Base-by-base conservation (phyloP, 495 filamentous ascomycete species). In the Chaetomium tenue region DNA sequence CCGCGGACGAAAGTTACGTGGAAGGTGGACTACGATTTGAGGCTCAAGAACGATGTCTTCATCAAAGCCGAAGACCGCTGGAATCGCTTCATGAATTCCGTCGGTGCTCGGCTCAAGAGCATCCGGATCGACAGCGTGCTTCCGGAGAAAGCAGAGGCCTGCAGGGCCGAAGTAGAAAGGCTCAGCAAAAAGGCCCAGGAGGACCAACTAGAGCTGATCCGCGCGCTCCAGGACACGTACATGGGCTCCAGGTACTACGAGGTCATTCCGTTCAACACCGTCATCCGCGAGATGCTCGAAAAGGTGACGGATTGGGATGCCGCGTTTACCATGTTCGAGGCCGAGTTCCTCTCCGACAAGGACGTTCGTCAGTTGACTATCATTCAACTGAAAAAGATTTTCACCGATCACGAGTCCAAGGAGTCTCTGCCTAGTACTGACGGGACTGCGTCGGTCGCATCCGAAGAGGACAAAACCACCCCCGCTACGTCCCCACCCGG, bases 311-410 rank as follows among this genome's bases (percentile, higher is more conserved):
- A 92, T 68, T 99, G 95, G 95, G 95, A 99, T 69, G 86, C 85
- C 25, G 84, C 84, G 4, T 99, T 99, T 74, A 84, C 86, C 40
- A 88, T 91, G 39, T 97, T 99, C 63, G 95, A 99, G 70, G 86
- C 86, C 57, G 90, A 93, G 66, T 99, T 94, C 75, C 92, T 99
- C 71, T 97, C 93, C 0, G 95, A 99, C 70, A 98, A 97, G 69
- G 95, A 99, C 77, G 97, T 99, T 65, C 85, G 92, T 63, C 85
- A 93, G 66, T 79, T 99, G 56, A 93, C 95, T 48, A 89, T 92
- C 26, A 82, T 96, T 40, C 95, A 99, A 68, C 81, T 99, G 56
- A 94, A 89, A 75, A 97, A 94, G 72, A 89, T 99, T 60, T 99
- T 98, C 74, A 84, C 95, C 20, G 93, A 98, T 58, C 89, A 93